Evolutionary conservation across 163 green algal genomes (phyloP).

Genomic region (Chlorella variabilis): DNA sequence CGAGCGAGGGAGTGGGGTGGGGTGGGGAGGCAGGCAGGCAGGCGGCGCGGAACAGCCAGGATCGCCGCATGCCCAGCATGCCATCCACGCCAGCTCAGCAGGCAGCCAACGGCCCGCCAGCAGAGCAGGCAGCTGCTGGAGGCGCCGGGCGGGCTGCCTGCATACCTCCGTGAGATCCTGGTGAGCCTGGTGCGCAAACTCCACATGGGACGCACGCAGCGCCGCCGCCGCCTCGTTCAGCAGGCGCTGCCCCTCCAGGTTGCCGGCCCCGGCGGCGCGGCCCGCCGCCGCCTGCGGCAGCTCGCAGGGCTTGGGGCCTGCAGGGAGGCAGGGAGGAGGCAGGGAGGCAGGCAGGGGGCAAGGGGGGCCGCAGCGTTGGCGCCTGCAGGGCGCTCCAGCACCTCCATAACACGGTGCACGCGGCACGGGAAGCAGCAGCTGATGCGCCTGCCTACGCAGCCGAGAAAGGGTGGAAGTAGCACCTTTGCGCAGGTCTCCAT

Average conservation of each 20-base stretch:
- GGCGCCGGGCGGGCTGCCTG: too few species aligned
- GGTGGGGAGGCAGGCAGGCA: background rate
- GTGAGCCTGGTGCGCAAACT: conserved; percentile 52
- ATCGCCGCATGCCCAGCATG: background rate
- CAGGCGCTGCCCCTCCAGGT: conserved; percentile 43
- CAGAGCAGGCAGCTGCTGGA: background rate
- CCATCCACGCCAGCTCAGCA: too few species aligned
- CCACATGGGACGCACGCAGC: conserved; percentile 45
- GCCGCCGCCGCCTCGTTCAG: conserved; percentile 34
- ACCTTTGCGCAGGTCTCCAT: conserved; percentile 35
- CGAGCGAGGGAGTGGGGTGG: too few species aligned
- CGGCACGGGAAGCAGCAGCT: too few species aligned
- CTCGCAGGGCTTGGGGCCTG: conserved; percentile 15
- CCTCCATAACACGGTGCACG: too few species aligned
- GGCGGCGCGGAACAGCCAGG: too few species aligned
- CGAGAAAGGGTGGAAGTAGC: background rate
- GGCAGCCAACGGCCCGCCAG: too few species aligned
- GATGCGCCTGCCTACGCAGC: too few species aligned
- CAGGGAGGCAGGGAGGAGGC: background rate
- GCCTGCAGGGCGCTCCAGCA: too few species aligned
- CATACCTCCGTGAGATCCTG: conserved; percentile 51
- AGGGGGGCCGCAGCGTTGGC: too few species aligned
- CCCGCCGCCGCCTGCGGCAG: background rate
- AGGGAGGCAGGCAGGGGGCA: background rate
- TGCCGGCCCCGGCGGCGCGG: background rate